Percentiles rank a stretch among this genome's conserved stretches.
Evolutionary conservation across 2,329 filamentous ascomycete species (phyloP).

Genomic region (Chaetothyriales sp.): DNA sequence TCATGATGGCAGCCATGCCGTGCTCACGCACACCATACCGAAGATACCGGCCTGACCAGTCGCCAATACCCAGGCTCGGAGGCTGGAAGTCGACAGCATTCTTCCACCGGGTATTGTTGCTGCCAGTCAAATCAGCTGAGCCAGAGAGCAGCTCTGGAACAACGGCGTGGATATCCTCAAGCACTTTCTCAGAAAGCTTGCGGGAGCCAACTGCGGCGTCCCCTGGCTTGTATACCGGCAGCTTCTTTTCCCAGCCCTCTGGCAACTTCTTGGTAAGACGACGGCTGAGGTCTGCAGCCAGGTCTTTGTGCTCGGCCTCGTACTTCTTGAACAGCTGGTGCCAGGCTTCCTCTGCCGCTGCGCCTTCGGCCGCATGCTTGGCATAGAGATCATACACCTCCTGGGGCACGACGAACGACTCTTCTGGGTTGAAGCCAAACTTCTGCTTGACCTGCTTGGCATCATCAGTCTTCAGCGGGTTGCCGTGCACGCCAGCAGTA

Average conservation of each 20-base stretch:
- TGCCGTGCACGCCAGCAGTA: constrained; percentile 90
- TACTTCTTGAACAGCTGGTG: constrained; percentile 87
- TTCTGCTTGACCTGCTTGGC: constrained; percentile 83
- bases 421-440: constrained; percentile 89
- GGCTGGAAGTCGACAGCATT: constrained; percentile 94
- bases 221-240: constrained; percentile 76
- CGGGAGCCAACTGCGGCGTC: constrained; percentile 79
- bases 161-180: constrained; percentile 68
- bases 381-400: constrained; percentile 83
- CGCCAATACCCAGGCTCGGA: constrained; percentile 66
- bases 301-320: constrained; percentile 56
- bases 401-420: constrained; percentile 86
- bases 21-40: constrained; percentile 39
- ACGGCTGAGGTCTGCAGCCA: constrained; percentile 67
- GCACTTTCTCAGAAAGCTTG: constrained; percentile 89
- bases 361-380: constrained; percentile 73
- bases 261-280: constrained; percentile 72
- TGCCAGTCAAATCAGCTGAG: constrained; percentile 93
- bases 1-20: constrained; percentile 38
- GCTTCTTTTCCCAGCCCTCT: constrained; percentile 86
- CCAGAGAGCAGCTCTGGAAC: constrained; percentile 88
- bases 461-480: constrained; percentile 88
- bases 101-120: constrained; percentile 99
- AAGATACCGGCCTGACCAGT: constrained; percentile 76
- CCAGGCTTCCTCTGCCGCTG: constrained; percentile 85